Evolutionary conservation across 2,329 filamentous ascomycete species (phyloP), one percentile per base, ranked within the genome.

Genomic region (Diplodia intermedia): DNA sequence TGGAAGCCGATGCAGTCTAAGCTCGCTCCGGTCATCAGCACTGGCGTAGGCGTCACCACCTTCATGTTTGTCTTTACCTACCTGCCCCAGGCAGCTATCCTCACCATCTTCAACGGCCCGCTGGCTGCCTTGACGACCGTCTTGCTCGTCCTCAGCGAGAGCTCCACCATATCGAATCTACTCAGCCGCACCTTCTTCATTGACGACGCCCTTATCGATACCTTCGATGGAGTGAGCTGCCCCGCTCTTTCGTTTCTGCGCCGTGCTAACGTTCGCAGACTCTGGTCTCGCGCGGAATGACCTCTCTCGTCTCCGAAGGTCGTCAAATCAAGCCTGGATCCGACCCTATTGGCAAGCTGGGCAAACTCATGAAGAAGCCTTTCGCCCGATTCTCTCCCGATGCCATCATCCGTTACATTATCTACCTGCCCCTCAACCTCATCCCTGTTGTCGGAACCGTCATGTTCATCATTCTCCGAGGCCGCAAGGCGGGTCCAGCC

Each of bases 21-120:
- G 65, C 80, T 89, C 43, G 77, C 83, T 2, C 84, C 86, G 2
- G 93, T 90, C 33, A 72, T 96, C 62, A 84, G 86, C 1, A 85
- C 97, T 2, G 93, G 91, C 15, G 79, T 89, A 11, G 86, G 87
- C 54, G 89, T 97, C 55, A 89, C 94, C 1, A 83, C 84, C 12
- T 84, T 87, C 78, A 96, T 97, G 92, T 97, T 98, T 80, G 82
- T 91, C 72, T 89, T 97, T 76, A 91, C 93, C 60, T 97, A 97
- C 77, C 76, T 89, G 9, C 94, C 94, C 0, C 94, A 97, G 82
- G 86, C 93, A 29, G 91, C 93, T 0, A 79, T 97, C 15, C 86
- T 97, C 54, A 86, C 93, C 63, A 89, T 97, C 73, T 91, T 96
- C 70, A 94, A 93, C 71, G 94, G 94, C 0, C 94, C 91, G 0